Percentiles rank a stretch among this genome's conserved stretches.
Evolutionary conservation across 306 rosid species (phyloP).

Genomic region (Corylus americana): DNA sequence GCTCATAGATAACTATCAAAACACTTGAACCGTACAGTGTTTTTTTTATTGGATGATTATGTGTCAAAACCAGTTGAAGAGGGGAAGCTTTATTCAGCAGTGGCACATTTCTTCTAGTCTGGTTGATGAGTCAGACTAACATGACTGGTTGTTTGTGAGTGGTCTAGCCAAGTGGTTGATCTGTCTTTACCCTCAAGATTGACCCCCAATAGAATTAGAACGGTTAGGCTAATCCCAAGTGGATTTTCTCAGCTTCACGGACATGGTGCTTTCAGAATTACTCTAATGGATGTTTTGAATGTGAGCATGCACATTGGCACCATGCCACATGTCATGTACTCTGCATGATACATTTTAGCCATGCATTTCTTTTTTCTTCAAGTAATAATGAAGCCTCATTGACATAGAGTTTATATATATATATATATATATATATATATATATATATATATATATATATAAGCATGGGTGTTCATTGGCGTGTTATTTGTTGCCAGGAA

Average conservation of each 20-base stretch:
- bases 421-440: not conserved
- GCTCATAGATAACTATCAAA: too few relatives aligned
- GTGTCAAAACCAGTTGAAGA: slow-evolving; percentile 91
- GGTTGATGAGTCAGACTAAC: slow-evolving; percentile 31
- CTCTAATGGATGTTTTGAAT: slow-evolving; percentile 17
- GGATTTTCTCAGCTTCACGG: not conserved
- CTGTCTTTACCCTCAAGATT: slow-evolving; percentile 13
- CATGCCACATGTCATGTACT: slow-evolving; percentile 10
- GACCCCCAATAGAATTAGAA: slow-evolving; percentile 13
- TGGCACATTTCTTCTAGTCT: slow-evolving; percentile 55
- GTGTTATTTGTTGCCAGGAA: slow-evolving; percentile 21
- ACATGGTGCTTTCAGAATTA: slow-evolving; percentile 23
- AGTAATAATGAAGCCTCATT: slow-evolving; percentile 15
- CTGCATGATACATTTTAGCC: slow-evolving; percentile 22
- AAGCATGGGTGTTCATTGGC: not conserved
- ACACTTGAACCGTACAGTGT: too few relatives aligned
- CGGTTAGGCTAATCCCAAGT: slow-evolving; percentile 24
- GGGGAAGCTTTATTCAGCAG: slow-evolving; percentile 67
- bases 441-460: not conserved
- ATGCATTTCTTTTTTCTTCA: slow-evolving; percentile 10
- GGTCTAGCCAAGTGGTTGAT: slow-evolving; percentile 3
- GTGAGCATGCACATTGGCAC: slow-evolving; percentile 17
- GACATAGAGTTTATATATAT: not conserved
- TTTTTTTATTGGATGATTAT: slow-evolving; percentile 56
- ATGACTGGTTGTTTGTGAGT: slow-evolving; percentile 1